phyloP scores from a whole-genome alignment of 176 grass and related monocot genomes.

The Aegilops bicornis region DNA sequence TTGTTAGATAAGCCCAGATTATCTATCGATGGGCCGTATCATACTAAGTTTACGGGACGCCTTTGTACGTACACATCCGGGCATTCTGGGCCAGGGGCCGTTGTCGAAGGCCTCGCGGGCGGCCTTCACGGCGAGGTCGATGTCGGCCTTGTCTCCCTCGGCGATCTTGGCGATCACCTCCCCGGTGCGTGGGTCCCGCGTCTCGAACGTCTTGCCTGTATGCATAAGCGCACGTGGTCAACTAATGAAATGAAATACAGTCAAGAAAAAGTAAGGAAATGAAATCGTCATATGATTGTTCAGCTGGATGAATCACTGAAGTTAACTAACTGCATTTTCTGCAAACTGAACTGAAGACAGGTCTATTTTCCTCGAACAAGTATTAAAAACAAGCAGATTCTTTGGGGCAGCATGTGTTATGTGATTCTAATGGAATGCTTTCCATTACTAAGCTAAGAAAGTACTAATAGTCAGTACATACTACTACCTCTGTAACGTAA shows the following conservation, averaged over 20 bases:
- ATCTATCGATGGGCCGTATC: neutral
- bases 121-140: slow-evolving; percentile 70
- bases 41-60: neutral
- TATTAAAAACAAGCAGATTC: neutral
- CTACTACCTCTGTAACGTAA: neutral
- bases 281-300: no score
- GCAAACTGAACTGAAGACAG: no score
- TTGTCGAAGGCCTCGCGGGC: slow-evolving; percentile 88
- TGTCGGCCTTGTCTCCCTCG: slow-evolving; percentile 70
- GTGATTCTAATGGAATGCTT: neutral
- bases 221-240: neutral
- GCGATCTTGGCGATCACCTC: slow-evolving; percentile 66
- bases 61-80: slow-evolving; percentile 61
- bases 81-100: slow-evolving; percentile 87
- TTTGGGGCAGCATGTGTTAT: neutral
- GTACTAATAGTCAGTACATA: neutral
- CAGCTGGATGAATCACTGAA: no score
- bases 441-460: neutral
- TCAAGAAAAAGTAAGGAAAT: no score
- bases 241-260: no score
- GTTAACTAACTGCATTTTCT: no score
- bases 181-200: slow-evolving; percentile 68
- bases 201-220: slow-evolving; percentile 80
- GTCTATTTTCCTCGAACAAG: no score
- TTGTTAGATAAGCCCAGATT: neutral